Conservation (phyloP, 2,329 filamentous ascomycete species). For the Apiospora aurea region DNA sequence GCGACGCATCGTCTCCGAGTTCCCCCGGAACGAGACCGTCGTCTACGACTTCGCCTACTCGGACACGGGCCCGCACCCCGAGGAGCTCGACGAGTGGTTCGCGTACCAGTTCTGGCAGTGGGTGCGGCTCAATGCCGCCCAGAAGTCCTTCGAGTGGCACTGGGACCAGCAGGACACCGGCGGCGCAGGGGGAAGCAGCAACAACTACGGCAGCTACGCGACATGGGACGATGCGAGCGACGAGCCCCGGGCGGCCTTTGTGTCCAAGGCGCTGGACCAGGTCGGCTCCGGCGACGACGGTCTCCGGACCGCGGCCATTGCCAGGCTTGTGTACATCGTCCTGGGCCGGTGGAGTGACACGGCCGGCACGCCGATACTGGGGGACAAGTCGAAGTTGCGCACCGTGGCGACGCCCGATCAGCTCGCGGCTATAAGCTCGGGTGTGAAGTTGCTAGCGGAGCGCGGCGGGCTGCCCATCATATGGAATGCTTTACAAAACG, state of each 20-base stretch:
- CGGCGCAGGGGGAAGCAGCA: conserved; percentile 26
- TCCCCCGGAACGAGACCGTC: conserved; percentile 71
- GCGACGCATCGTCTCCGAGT: conserved; percentile 75
- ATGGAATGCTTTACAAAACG: conserved; percentile 57
- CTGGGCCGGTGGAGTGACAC: conserved; percentile 76
- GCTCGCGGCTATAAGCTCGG: conserved; percentile 64
- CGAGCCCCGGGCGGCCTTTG: conserved; percentile 63
- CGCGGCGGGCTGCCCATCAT: conserved; percentile 58
- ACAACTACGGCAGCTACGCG: conserved; percentile 49
- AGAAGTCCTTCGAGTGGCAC: conserved; percentile 77
- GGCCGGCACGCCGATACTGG: conserved; percentile 53
- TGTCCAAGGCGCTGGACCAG: conserved; percentile 58
- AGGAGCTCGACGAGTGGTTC: conserved; percentile 98
- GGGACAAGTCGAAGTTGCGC: conserved; percentile 52
- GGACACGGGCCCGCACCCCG: conserved; percentile 76
- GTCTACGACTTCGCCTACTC: conserved; percentile 88
- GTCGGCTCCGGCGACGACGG: conserved; percentile 55
- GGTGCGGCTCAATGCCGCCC: conserved; percentile 76
- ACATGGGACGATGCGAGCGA: conserved; percentile 73
- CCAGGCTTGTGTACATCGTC: conserved; percentile 66
- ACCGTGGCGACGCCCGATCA: conserved; percentile 61
- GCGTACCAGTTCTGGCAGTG: conserved; percentile 88
- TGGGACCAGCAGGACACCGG: conserved; percentile 64
- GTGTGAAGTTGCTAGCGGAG: conserved; percentile 58
- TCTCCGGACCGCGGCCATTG: conserved; percentile 60